These are phyloP conservation scores for Leccinum ochraceum DNA, from an alignment of 768 basidiomycete species.

Conservation along the genomic window DNA sequence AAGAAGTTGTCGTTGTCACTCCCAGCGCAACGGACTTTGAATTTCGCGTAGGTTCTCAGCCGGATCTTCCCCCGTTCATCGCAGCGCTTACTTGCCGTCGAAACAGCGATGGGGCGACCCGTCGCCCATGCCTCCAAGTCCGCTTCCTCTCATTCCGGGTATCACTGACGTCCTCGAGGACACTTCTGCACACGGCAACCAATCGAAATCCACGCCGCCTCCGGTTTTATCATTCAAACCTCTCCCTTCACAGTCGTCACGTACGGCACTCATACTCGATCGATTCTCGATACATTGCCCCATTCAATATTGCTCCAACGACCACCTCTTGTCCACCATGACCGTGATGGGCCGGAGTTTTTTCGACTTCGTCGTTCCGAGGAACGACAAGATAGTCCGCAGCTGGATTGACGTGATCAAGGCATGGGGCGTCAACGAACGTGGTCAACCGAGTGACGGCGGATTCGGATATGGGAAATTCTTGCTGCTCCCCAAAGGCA, in stretches of 20 bases:
- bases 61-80: constrained; percentile 11
- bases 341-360: constrained; percentile 63
- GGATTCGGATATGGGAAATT: constrained; percentile 85
- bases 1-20: constrained; percentile 53
- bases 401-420: constrained; percentile 79
- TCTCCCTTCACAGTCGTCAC: constrained; percentile 67
- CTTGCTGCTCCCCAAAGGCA: constrained; percentile 51
- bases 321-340: constrained; percentile 61
- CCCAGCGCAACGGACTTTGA: constrained; percentile 56
- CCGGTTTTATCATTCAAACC: constrained; percentile 54
- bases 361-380: constrained; percentile 70
- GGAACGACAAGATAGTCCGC: constrained; percentile 66
- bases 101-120: constrained; percentile 69
- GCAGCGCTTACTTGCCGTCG: constrained; percentile 10
- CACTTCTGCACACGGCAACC: constrained; percentile 3
- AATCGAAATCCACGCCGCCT: constrained; percentile 4
- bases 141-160: constrained; percentile 33
- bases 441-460: constrained; percentile 79
- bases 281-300: constrained; percentile 69
- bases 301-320: constrained; percentile 73
- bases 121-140: constrained; percentile 59
- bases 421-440: constrained; percentile 83
- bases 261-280: constrained; percentile 81
- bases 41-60: constrained; percentile 44
- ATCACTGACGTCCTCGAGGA: constrained; percentile 18